A percentile compares a stretch with the other conserved stretches of the same genome.
Conservation (phyloP, 2,329 filamentous ascomycete genomes). For the Colletotrichum cordylinicola region DNA sequence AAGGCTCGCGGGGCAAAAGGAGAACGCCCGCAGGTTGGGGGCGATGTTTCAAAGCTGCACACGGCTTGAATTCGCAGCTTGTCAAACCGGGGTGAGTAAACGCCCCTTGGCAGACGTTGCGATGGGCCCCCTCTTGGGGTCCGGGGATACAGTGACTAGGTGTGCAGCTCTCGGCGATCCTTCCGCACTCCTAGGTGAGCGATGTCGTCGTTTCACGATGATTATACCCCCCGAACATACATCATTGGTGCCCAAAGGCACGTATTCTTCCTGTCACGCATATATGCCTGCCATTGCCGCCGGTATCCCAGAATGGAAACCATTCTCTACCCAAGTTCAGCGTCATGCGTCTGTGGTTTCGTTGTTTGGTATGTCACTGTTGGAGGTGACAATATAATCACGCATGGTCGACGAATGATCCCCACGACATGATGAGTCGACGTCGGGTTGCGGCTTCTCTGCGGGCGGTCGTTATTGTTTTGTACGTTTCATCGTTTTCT, state of each 20-base stretch:
- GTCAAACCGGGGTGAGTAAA: conserved; percentile 18
- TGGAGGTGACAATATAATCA: conserved; percentile 12
- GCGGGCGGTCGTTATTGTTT: conserved; percentile 4
- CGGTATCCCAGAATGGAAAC: conserved; percentile 3
- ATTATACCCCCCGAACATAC: not conserved
- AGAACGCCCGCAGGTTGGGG: not conserved
- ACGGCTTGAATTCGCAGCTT: not conserved
- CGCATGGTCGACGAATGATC: conserved; percentile 7
- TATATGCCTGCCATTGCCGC: not conserved
- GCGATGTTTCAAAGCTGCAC: conserved; percentile 4
- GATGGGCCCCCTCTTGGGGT: conserved; percentile 9
- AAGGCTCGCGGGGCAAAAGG: not conserved
- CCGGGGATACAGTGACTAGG: conserved; percentile 16
- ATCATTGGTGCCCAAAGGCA: not conserved
- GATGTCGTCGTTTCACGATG: not conserved
- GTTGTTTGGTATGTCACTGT: not conserved
- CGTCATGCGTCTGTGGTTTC: not conserved
- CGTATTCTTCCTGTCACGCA: not conserved
- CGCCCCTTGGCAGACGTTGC: conserved; percentile 15
- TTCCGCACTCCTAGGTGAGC: conserved; percentile 3
- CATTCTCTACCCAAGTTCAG: not conserved
- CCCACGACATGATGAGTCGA: conserved; percentile 20
- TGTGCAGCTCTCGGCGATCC: conserved; percentile 18
- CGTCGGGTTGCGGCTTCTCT: conserved; percentile 1
- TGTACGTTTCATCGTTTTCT: not conserved